Base-by-base conservation (phyloP, 352 stramenopile species). In the Globisporangium rhizosaccharum region DNA sequence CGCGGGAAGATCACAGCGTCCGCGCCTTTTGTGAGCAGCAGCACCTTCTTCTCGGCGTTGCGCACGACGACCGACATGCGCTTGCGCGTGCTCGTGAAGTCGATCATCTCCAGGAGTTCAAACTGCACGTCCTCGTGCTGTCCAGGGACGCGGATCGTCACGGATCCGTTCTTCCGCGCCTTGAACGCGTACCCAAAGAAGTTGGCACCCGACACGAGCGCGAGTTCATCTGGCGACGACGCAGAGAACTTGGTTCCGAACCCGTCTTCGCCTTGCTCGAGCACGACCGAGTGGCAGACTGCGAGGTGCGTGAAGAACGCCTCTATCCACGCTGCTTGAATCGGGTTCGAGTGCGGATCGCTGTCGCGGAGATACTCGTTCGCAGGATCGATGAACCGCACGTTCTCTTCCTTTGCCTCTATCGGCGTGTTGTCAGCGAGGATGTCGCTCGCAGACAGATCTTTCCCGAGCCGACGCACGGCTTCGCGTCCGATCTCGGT, bases 21-120 rank as follows among this genome's bases (percentile, higher is more conserved):
- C 1, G 87, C 85, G 10, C 88, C 88, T 54, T 97, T 96, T 1
- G 80, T 91, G 17, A 94, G 65, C 58, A 94, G 51, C 64, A 92
- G 56, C 2, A 94, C 65, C 10, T 76, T 73, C 45, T 78, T 75
- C 46, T 88, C 80, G 0, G 76, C 75, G 0, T 79, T 85, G 42
- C 94, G 76, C 14, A 98, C 84, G n/a, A 99, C 70, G 20, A 99
- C 96, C 6, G 93, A 98, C 97, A 99, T 99, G 53, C 97, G 79
- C 74, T 99, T 99, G 30, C 97, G 79, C n/a, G 97, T 89, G 53
- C 90, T 98, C 53, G 97, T 97, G 71, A 99, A 99, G 61, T 98
- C 96, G 65, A 99, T 98, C 59, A 99, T 88, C 46, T 97, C 92
- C 42, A 99, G 76, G 30, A 98, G 69, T 37, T 92, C 75, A 56